Evolutionary conservation across 495 filamentous ascomycete species (phyloP).

Genomic region (Penicillium flavigenum): DNA sequence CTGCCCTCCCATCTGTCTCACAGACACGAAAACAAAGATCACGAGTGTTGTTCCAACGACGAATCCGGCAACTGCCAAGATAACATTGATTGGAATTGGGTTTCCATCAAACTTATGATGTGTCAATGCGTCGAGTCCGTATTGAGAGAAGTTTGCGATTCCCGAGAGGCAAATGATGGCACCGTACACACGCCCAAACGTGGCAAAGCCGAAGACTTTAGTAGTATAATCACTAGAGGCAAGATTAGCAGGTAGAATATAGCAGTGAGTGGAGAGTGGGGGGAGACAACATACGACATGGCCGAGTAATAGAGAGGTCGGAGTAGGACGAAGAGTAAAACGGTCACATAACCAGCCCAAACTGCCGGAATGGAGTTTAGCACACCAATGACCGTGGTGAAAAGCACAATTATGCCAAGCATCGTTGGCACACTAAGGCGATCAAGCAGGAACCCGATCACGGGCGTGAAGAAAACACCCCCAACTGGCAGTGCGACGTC

Average conservation of each 20-base stretch:
- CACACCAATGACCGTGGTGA: slow-evolving; percentile 74
- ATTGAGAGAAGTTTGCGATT: slow-evolving; percentile 81
- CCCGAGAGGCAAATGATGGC: slow-evolving; percentile 86
- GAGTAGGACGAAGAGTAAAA: slow-evolving; percentile 68
- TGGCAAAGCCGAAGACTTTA: slow-evolving; percentile 93
- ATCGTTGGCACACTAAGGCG: slow-evolving; percentile 63
- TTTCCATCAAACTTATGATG: slow-evolving; percentile 68
- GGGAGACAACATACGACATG: slow-evolving; percentile 48
- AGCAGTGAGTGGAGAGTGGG: background rate
- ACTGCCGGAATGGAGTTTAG: slow-evolving; percentile 70
- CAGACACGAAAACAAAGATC: slow-evolving; percentile 51
- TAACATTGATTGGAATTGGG: slow-evolving; percentile 75
- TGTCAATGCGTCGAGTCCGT: slow-evolving; percentile 76
- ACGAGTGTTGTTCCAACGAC: slow-evolving; percentile 61
- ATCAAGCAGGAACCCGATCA: slow-evolving; percentile 82
- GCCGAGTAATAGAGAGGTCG: slow-evolving; percentile 53
- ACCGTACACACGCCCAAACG: slow-evolving; percentile 91
- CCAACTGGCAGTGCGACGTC: slow-evolving; percentile 87
- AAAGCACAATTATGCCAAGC: slow-evolving; percentile 65
- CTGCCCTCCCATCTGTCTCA: slow-evolving; percentile 22
- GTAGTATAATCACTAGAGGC: slow-evolving; percentile 73
- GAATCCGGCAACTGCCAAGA: slow-evolving; percentile 60
- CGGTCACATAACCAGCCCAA: slow-evolving; percentile 74
- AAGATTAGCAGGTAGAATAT: slow-evolving; percentile 14
- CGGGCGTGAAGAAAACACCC: slow-evolving; percentile 77